Base-by-base conservation (phyloP, 768 basidiomycete genomes). In the Lyophyllum atratum region DNA sequence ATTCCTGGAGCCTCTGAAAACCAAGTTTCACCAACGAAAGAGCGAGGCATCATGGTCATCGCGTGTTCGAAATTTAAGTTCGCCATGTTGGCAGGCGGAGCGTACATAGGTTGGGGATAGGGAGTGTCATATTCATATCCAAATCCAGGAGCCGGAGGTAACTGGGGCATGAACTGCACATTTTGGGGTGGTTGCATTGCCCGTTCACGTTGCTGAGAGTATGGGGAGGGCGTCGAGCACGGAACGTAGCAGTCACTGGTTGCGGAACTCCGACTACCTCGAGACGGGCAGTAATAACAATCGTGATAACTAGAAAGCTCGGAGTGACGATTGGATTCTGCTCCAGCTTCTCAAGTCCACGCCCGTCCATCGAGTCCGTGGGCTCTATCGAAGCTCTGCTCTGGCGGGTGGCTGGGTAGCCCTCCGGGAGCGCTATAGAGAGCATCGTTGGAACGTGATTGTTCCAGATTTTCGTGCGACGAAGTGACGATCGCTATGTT, bases 391-490 rank as follows among this genome's bases (percentile, higher is more conserved):
- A 43, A 4, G 39, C 24, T 10, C 10, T 12, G 31, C 5, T 58
- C 43, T 5, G 28, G 34, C 17, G 12, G 10, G 40, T 33, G 15
- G 22, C 42, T 26, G 26, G 40, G 45, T 15, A 25, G 25, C 14
- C 66, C 68, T 43, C 68, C 69, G 37, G 73, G 66, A 40, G 74
- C 69, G 69, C 76, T 79, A 59, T 77, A 78, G 52, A 74, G 64
- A 15, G 74, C 59, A 51, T 74, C 71, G 58, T 75, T 76, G 46
- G 48, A 24, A 4, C 33, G 28, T 2, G 46, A 26, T 42, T n/a
- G 59, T 15, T 26, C 44, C 19, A 24, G 15, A 45, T 48, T n/a
- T 19, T 57, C 54, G 24, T 31, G 42, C 11, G 58, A 28, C 1
- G 46, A 6, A 72, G 72, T 43, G 64, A 67, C 34, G 69, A 73